Evolutionary conservation across 768 basidiomycete species (phyloP), one percentile per base, ranked within the genome.

Genomic region (Albatrellus ellisii): DNA sequence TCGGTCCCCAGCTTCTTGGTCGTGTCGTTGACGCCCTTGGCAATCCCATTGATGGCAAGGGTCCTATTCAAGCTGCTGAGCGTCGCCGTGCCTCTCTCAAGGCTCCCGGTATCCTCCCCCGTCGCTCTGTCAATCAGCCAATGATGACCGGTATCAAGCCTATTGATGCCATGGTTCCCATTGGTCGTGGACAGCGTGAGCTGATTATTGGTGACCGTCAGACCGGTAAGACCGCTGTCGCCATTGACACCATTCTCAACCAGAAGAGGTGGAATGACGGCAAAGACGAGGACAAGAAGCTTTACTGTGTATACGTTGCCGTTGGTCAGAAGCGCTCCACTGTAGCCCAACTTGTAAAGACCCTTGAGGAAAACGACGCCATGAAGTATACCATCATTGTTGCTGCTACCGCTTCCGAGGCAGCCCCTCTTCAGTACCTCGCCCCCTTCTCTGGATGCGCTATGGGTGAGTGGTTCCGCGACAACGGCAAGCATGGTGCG

Each of bases 401-500:
- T 56, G 95, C 95, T 55, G 95, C 95, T 53, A 99, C 95, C 46
- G 95, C 95, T 44, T 97, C 92, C 21, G 95, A 99, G 71, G 95
- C 95, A 56, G 95, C 95, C 54, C 95, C 95, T 54, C 75, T 99
- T 44, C 95, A 99, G 63, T 99, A 97, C 70, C 86, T 99, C 56
- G 95, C 95, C 57, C 95, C 95, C 53, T 99, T 99, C 89, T 94
- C 95, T 53, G 95, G 95, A 50, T 94, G 90, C 67, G 95, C 95
- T 57, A 99, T 99, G 91, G 95, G 95, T 63, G 95, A 99, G 70
- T 99, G 94, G 94, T 99, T 99, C 95, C 87, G 90, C 68, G 95
- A 99, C 70, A 99, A 99, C 64, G 94, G 91, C 71, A 97, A 94
- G 72, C 95, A 99, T 66, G 92, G 84, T 84, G 56, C 42, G 78